A percentile compares a stretch with the other conserved stretches of the same genome.
Evolutionary conservation across 164 flowering plant species (phyloP).

Genomic region (Platanus orientalis): DNA sequence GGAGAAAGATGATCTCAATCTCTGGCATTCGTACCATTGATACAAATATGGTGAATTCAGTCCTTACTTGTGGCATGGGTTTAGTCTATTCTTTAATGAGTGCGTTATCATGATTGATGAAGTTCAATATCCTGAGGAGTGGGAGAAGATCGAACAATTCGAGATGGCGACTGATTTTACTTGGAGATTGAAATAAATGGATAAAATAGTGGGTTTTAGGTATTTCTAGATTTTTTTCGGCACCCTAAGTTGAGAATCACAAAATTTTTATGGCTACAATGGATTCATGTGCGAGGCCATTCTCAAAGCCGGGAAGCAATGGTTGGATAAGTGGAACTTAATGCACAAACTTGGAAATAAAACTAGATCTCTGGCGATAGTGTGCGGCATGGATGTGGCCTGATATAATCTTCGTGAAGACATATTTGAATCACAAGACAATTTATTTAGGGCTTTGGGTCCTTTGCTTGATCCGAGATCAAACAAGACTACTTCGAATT

Average conservation of each 20-base stretch:
- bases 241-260: slow-evolving; percentile 77
- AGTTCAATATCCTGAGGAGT: slow-evolving; percentile 77
- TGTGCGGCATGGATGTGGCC: slow-evolving; percentile 99
- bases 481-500: slow-evolving; percentile 66
- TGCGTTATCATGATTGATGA: slow-evolving; percentile 53
- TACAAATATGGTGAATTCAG: slow-evolving; percentile 92
- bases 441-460: slow-evolving; percentile 50
- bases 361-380: slow-evolving; percentile 51
- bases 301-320: slow-evolving; percentile 56
- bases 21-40: slow-evolving; percentile 88
- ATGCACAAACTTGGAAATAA: slow-evolving; percentile 87
- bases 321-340: slow-evolving; percentile 86
- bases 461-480: slow-evolving; percentile 77
- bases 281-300: slow-evolving; percentile 84
- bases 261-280: slow-evolving; percentile 86
- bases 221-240: slow-evolving; percentile 83
- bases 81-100: slow-evolving; percentile 68
- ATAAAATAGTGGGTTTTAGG: slow-evolving; percentile 44
- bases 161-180: slow-evolving; percentile 70
- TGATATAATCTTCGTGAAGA: slow-evolving; percentile 79
- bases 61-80: slow-evolving; percentile 89
- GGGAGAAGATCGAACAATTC: slow-evolving; percentile 79
- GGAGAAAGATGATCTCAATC: slow-evolving; percentile 79
- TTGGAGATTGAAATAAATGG: slow-evolving; percentile 41
- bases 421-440: slow-evolving; percentile 85